Evolutionary conservation across 1,284 basidiomycete species (phyloP), one percentile per base, ranked within the genome.

Genomic region (Crocinoboletus sp.): DNA sequence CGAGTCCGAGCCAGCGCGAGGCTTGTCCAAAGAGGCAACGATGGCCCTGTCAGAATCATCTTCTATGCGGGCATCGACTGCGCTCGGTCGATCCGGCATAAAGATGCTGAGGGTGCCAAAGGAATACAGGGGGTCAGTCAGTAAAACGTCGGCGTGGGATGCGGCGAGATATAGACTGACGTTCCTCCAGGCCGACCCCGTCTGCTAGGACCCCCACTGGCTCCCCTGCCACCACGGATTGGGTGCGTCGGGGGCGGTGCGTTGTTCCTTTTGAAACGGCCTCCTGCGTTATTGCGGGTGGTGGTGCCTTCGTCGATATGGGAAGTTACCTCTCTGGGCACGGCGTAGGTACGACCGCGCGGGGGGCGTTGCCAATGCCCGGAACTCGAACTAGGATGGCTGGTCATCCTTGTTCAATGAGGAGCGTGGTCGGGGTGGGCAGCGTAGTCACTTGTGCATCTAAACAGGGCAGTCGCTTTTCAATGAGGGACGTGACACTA

Each of bases 1-100:
- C n/a, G n/a, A n/a, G 22, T 8, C 22, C 6, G 22, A 2, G 8
- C 16, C 13, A 12, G 7, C 4, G 3, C 7, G 13, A 8, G 47
- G n/a, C 8, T 3, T 15, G 23, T 41, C 10, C 27, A 88, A 68
- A 0, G 68, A 56, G 0, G 63, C 57, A 3, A 88, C 67, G 16
- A 84, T 66, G 6, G 64, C 66, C 28, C 77, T 69, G 52, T 85
- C 75, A 1, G 78, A 76, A 15, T 64, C 67, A 55, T 80, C 72
- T 16, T 58, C 54, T 9, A 87, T 63, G 25, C 84, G 80, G 20
- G 69, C 49, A 54, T 88, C 84, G 45, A 87, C 55, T n/a, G 54
- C 60, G 2, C 73, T 71, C 5, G 75, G 72, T 39, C 61, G 61
- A 29, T 68, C 69, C 8, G 71, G 60, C 39, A 65, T 67, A 60